Evolutionary conservation across 2,329 filamentous ascomycete species (phyloP).

Genomic region (Arthrocladium fulminans): DNA sequence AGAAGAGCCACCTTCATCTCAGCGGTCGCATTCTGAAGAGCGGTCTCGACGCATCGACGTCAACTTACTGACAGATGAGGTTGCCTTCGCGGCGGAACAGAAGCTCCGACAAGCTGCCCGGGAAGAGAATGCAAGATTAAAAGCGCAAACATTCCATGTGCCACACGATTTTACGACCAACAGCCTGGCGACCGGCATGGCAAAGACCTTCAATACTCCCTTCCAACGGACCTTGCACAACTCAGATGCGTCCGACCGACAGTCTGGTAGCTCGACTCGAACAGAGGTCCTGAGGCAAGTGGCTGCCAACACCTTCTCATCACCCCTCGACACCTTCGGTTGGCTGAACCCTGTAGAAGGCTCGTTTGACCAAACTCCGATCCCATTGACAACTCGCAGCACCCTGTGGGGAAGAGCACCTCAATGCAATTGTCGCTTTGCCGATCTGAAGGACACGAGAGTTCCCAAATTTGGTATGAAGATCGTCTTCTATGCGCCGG

Average conservation of each 20-base stretch:
- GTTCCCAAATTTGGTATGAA: constrained; percentile 77
- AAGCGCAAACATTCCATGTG: constrained; percentile 14
- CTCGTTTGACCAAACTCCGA: constrained; percentile 56
- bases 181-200: background rate
- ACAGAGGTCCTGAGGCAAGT: background rate
- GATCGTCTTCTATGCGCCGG: constrained; percentile 63
- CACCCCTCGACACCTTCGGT: constrained; percentile 45
- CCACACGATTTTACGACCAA: background rate
- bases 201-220: constrained; percentile 4
- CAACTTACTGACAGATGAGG: constrained; percentile 23
- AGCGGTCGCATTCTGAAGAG: constrained; percentile 20
- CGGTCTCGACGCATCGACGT: constrained; percentile 32
- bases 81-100: constrained; percentile 17
- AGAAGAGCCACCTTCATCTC: constrained; percentile 16
- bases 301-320: constrained; percentile 23
- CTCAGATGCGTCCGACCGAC: background rate
- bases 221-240: background rate
- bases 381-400: constrained; percentile 58
- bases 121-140: constrained; percentile 15
- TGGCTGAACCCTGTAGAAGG: constrained; percentile 56
- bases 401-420: constrained; percentile 69
- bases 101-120: constrained; percentile 18
- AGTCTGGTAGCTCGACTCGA: background rate
- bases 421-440: constrained; percentile 60
- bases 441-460: constrained; percentile 53